phyloP scores from a whole-genome alignment of 169 alveolate species.

The Haemoproteus tartakovskyi region DNA sequence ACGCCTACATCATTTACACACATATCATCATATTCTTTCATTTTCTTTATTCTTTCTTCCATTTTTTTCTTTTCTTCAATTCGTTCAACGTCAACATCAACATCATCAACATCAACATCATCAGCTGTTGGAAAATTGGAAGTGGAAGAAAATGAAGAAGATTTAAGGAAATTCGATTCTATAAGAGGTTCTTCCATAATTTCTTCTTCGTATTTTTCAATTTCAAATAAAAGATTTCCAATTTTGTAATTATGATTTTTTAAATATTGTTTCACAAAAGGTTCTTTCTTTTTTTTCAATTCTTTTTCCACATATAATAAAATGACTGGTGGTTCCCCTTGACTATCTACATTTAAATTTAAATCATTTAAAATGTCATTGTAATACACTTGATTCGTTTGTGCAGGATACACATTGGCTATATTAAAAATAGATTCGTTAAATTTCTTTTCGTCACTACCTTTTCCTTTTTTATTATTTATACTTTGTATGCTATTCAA shows the following conservation, averaged over 20 bases:
- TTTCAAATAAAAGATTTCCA: slow-evolving; percentile 12
- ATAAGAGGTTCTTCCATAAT: not conserved
- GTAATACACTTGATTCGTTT: slow-evolving; percentile 2
- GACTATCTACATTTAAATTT: not conserved
- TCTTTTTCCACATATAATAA: slow-evolving; percentile 35
- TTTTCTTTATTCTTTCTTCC: no score
- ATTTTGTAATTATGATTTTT: slow-evolving; percentile 22
- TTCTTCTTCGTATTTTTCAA: slow-evolving; percentile 35
- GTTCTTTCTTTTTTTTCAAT: not conserved
- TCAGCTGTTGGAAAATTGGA: no score
- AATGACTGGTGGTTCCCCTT: not conserved
- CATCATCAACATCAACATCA: no score
- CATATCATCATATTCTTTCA: no score
- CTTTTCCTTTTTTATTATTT: not conserved
- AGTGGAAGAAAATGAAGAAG: no score
- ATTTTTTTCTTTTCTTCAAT: not conserved
- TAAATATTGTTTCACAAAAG: slow-evolving; percentile 9
- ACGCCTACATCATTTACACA: no score
- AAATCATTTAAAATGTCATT: not conserved
- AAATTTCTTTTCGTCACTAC: not conserved
- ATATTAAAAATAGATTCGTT: not conserved
- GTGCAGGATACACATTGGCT: no score
- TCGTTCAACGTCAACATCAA: slow-evolving; percentile 1
- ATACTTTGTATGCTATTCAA: no score
- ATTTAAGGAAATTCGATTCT: no score